Conservation (phyloP, 2,329 filamentous ascomycete genomes). For the Trichoderma breve region DNA sequence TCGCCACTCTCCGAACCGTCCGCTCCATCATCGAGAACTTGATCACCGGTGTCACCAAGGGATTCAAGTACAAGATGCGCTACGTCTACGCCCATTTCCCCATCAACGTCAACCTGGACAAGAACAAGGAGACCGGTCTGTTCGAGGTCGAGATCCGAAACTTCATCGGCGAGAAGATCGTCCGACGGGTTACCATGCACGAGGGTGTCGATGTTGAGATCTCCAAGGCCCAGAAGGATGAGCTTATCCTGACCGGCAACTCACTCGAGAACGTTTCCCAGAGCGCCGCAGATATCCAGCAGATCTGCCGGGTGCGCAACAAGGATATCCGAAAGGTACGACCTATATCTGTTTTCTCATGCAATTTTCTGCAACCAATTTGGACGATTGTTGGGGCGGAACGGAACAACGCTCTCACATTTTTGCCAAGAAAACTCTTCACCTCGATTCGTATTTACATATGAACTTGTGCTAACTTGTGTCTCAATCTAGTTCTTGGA, state of each 20-base stretch:
- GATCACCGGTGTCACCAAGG: constrained; percentile 97
- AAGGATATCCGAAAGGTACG: constrained; percentile 99
- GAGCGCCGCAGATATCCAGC: constrained; percentile 98
- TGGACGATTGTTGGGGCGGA: background rate
- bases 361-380: background rate
- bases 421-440: no score
- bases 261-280: constrained; percentile 96
- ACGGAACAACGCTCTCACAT: background rate
- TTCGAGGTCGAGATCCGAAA: constrained; percentile 98
- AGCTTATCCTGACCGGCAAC: constrained; percentile 91
- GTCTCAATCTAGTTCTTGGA: constrained; percentile 78
- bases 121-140: constrained; percentile 86
- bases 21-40: constrained; percentile 98
- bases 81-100: constrained; percentile 99
- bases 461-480: constrained; percentile 24
- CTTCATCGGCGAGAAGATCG: constrained; percentile 99
- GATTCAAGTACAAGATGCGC: constrained; percentile 99
- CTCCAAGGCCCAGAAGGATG: constrained; percentile 94
- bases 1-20: constrained; percentile 97
- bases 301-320: constrained; percentile 99
- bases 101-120: constrained; percentile 99
- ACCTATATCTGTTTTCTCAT: background rate
- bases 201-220: constrained; percentile 85
- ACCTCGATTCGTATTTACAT: no score
- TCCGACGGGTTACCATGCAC: constrained; percentile 87